phyloP scores from a whole-genome alignment of 2,329 filamentous ascomycete species.

The Fusarium sp. region DNA sequence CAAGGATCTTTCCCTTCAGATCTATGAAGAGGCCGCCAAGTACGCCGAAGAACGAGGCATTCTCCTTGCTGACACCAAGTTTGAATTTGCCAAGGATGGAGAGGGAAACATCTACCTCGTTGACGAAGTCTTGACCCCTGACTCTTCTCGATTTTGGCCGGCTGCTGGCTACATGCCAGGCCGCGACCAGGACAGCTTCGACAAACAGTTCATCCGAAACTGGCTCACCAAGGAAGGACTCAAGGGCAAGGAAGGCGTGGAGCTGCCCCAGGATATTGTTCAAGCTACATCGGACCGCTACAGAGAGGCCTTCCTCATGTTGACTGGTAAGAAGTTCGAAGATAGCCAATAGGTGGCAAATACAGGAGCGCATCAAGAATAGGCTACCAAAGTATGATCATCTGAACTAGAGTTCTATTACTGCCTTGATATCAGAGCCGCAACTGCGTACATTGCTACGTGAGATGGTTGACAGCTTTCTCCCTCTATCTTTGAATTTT shows the following conservation, averaged over 20 bases:
- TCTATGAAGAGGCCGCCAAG: constrained; percentile 46
- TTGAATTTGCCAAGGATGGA: constrained; percentile 48
- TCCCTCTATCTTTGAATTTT: constrained; percentile 26
- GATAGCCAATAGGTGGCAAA: constrained; percentile 39
- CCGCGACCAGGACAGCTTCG: constrained; percentile 82
- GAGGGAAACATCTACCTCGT: constrained; percentile 49
- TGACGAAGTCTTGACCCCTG: constrained; percentile 53
- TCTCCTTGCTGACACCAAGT: constrained; percentile 47
- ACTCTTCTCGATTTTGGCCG: constrained; percentile 88
- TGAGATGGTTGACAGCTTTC: constrained; percentile 4
- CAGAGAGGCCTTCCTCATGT: constrained; percentile 77
- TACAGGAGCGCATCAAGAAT: constrained; percentile 1
- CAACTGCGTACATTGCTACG: background rate
- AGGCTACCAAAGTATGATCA: constrained; percentile 13
- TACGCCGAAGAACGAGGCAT: constrained; percentile 46
- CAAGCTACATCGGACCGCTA: constrained; percentile 78
- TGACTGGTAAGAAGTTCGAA: constrained; percentile 68
- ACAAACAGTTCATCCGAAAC: constrained; percentile 87
- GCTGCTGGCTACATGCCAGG: constrained; percentile 71
- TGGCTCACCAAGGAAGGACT: constrained; percentile 80
- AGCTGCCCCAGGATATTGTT: constrained; percentile 80
- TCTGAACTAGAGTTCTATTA: constrained; percentile 36
- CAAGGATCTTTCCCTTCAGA: constrained; percentile 46
- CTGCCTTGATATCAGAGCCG: constrained; percentile 11
- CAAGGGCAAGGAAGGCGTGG: constrained; percentile 51